Evolutionary conservation across 306 rosid species (phyloP).

Genomic region (Canavalia ensiformis): DNA sequence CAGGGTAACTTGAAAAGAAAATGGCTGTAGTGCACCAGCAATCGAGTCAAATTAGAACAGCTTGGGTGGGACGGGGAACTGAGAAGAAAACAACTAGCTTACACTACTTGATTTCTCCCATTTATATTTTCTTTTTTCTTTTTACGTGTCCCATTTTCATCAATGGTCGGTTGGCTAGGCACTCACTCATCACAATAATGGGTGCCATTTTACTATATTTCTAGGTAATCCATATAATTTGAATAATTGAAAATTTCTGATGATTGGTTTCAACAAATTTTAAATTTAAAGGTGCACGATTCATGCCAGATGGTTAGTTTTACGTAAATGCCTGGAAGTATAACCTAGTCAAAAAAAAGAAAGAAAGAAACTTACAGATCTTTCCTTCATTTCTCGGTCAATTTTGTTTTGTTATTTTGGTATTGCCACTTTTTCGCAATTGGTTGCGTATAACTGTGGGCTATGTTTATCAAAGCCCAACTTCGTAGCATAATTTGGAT

Average conservation of each 20-base stretch:
- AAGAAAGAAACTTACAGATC: too few species aligned
- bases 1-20: background rate
- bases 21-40: background rate
- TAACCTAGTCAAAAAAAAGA: background rate
- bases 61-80: too few species aligned
- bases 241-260: slow-evolving; percentile 6
- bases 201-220: background rate
- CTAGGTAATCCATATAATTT: background rate
- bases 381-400: too few species aligned
- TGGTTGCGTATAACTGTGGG: background rate
- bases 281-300: background rate
- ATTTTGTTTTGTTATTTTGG: background rate
- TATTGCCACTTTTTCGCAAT: background rate
- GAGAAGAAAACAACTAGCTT: background rate
- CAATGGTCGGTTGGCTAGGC: background rate
- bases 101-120: too few species aligned
- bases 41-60: background rate
- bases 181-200: background rate
- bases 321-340: background rate
- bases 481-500: background rate
- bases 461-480: background rate
- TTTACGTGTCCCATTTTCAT: background rate
- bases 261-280: background rate
- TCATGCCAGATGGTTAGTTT: background rate
- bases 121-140: too few species aligned